These are phyloP conservation scores for Sarocladiaceae sp. DNA, from an alignment of 2,329 filamentous ascomycete species.

Conservation along the genomic window DNA sequence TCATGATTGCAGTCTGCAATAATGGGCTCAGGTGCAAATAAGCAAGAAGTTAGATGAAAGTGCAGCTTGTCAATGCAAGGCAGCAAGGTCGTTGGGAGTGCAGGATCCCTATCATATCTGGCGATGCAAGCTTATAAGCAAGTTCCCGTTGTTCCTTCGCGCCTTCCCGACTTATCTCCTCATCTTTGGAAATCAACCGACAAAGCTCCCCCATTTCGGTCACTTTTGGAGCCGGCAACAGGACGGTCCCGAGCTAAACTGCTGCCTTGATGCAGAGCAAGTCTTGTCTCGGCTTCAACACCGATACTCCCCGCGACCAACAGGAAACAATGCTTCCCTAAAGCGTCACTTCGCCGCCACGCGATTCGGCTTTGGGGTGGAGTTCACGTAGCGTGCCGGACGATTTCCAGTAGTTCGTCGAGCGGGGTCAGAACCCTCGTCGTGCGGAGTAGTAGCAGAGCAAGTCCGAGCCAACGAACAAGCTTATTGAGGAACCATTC, in stretches of 20 bases:
- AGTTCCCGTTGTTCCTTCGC: no score
- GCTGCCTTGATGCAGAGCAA: not conserved
- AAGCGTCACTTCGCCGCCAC: not conserved
- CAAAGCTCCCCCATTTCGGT: no score
- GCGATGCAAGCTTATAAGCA: not conserved
- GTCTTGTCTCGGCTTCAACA: not conserved
- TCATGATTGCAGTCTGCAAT: not conserved
- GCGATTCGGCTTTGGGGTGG: not conserved
- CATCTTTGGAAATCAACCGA: no score
- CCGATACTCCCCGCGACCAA: not conserved
- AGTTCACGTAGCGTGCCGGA: not conserved
- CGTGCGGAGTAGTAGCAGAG: not conserved
- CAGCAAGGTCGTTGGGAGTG: not conserved
- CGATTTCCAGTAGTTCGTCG: no score
- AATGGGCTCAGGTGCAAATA: no score
- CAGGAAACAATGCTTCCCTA: not conserved
- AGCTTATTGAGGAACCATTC: no score
- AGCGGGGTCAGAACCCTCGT: no score
- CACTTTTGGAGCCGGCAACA: no score
- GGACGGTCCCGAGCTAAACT: not conserved
- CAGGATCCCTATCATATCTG: not conserved
- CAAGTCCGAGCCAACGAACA: no score
- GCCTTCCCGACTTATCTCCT: no score
- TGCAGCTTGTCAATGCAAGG: no score
- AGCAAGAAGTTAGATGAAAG: no score